Base-by-base conservation (phyloP, 495 filamentous ascomycete species). In the Penicillium salamii region DNA sequence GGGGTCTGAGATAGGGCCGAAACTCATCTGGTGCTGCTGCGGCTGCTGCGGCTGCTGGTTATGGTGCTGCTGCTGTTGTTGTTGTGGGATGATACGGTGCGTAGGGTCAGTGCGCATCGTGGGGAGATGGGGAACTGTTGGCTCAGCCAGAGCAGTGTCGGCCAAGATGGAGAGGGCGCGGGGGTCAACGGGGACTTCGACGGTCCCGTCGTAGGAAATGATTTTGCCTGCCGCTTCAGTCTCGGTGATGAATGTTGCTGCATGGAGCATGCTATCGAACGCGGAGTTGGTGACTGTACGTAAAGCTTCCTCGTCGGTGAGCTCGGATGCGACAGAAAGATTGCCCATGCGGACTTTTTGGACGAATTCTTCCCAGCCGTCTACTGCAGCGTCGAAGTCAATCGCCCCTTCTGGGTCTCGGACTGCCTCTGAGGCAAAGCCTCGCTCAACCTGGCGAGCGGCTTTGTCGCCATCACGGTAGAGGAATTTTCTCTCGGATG, bases 321-420 rank as follows among this genome's bases (percentile, higher is more conserved):
- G 18, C 20, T 48, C 26, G 20, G 36, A 2, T 23, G 46, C 35
- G 17, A 39, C 46, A 31, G 38, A 39, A 15, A 48, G 64, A 21
- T 65, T 59, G 23, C 67, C 65, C 33, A 75, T 49, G 24, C 66
- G 69, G 24, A 64, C 71, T 12, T 70, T 65, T 41, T 65, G 68
- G 19, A 69, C 49, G 23, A 76, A 76, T 52, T 76, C 69, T 5
- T 74, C 71, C 71, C 71, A 75, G 45, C 55, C 59, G 40, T 46
- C 59, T 21, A 44, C 52, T 0, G 40, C 67, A 68, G 21, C 65
- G 66, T 21, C 61, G 36, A 61, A 69, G 1, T 62, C 59, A 18
- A 58, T 52, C 3, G 73, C 69, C 0, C 67, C 71, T 7, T 63
- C 50, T 18, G 61, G 69, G 13, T 65, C 53, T 17, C 73, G 64